phyloP scores from a whole-genome alignment of 129 eudicot species.

The Flaveria robusta region DNA sequence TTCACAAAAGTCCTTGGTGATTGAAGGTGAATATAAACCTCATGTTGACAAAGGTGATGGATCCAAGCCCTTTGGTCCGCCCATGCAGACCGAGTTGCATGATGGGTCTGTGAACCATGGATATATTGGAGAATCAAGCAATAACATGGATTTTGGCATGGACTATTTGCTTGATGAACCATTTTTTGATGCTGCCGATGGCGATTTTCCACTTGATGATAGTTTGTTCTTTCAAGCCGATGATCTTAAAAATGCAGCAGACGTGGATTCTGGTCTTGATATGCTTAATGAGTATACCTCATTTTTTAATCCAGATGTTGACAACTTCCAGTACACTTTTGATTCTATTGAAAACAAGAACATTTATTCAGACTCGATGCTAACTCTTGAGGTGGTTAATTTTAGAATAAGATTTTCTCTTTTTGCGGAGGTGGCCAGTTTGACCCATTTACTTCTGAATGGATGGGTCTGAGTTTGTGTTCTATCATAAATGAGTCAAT shows the following conservation, averaged over 20 bases:
- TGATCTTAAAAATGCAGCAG: slow-evolving; percentile 51
- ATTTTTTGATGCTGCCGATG: slow-evolving; percentile 45
- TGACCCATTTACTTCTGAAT: neutral
- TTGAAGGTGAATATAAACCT: slow-evolving; percentile 28
- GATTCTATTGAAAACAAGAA: slow-evolving; percentile 44
- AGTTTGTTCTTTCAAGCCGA: slow-evolving; percentile 65
- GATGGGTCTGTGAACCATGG: slow-evolving; percentile 47
- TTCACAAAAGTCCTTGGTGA: slow-evolving; percentile 30
- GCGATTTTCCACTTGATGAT: slow-evolving; percentile 45
- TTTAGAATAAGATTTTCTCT: neutral
- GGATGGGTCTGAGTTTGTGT: neutral
- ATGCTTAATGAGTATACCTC: slow-evolving; percentile 63
- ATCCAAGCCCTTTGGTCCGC: slow-evolving; percentile 33
- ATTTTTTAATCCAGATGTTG: slow-evolving; percentile 49
- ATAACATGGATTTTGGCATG: slow-evolving; percentile 32
- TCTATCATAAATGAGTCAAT: neutral
- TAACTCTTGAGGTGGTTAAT: slow-evolving; percentile 45
- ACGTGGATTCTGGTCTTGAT: slow-evolving; percentile 48
- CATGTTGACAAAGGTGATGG: slow-evolving; percentile 37
- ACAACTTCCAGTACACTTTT: slow-evolving; percentile 38
- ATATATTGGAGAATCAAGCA: slow-evolving; percentile 45
- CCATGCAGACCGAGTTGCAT: slow-evolving; percentile 36
- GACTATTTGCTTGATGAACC: slow-evolving; percentile 60
- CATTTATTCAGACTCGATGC: slow-evolving; percentile 37
- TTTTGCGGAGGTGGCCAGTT: slow-evolving; percentile 15